These are phyloP conservation scores for Cairneyella variabilis DNA, from an alignment of 495 filamentous ascomycete genomes.

Conservation along the genomic window DNA sequence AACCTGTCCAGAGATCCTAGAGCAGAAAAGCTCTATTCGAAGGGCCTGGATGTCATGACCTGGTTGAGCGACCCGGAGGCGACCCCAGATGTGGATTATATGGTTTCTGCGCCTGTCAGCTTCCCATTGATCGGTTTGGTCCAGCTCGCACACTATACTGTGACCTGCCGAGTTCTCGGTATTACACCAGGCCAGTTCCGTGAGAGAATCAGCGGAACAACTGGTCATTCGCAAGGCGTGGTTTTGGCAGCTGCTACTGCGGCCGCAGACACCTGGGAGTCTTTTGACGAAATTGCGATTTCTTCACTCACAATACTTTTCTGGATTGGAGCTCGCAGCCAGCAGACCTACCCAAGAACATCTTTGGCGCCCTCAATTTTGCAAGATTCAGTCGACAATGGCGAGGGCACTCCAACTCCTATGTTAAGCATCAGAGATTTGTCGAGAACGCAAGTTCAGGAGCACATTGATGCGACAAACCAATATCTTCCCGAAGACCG, in stretches of 20 bases:
- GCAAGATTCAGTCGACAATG: slow-evolving; percentile 92
- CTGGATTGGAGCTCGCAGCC: slow-evolving; percentile 98
- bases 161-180: slow-evolving; percentile 87
- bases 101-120: slow-evolving; percentile 95
- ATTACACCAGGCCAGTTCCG: slow-evolving; percentile 80
- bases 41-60: slow-evolving; percentile 87
- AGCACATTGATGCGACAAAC: slow-evolving; percentile 94
- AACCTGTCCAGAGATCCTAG: slow-evolving; percentile 78
- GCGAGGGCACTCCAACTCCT: slow-evolving; percentile 89
- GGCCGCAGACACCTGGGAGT: slow-evolving; percentile 83
- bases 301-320: slow-evolving; percentile 91
- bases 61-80: slow-evolving; percentile 86
- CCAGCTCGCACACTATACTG: slow-evolving; percentile 88
- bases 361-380: slow-evolving; percentile 87
- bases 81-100: slow-evolving; percentile 91
- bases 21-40: slow-evolving; percentile 91
- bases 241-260: slow-evolving; percentile 92
- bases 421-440: slow-evolving; percentile 98
- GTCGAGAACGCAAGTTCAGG: slow-evolving; percentile 76
- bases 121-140: slow-evolving; percentile 94
- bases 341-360: slow-evolving; percentile 93
- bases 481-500: slow-evolving; percentile 87
- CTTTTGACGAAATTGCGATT: slow-evolving; percentile 71
- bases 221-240: slow-evolving; percentile 95
- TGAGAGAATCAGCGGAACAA: slow-evolving; percentile 77